Evolutionary conservation across 2,329 filamentous ascomycete species (phyloP).

Genomic region (Zarea fungicola): DNA sequence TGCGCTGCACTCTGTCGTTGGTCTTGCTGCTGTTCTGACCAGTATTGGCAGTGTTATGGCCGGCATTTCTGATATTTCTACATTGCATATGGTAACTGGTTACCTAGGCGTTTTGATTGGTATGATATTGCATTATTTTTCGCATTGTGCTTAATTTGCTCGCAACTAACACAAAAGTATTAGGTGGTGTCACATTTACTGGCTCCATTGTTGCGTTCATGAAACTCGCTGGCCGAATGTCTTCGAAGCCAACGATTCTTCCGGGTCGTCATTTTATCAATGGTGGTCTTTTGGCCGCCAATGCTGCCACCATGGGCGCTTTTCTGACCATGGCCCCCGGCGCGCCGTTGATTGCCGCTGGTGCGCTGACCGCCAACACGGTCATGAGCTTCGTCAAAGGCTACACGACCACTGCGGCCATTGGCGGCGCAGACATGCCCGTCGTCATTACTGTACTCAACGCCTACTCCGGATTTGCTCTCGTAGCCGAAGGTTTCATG

Average conservation of each 20-base stretch:
- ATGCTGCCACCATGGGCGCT: constrained; percentile 76
- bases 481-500: constrained; percentile 91
- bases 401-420: constrained; percentile 80
- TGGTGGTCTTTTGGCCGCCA: constrained; percentile 65
- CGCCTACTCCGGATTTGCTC: constrained; percentile 83
- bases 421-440: constrained; percentile 91
- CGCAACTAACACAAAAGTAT: constrained; percentile 5
- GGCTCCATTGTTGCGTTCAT: constrained; percentile 86
- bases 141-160: background rate
- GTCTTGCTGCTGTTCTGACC: constrained; percentile 80
- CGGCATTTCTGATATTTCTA: constrained; percentile 64
- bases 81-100: constrained; percentile 76
- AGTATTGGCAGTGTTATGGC: constrained; percentile 83
- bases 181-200: constrained; percentile 78
- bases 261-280: constrained; percentile 75
- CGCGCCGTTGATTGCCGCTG: constrained; percentile 71
- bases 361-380: constrained; percentile 71
- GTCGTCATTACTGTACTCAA: constrained; percentile 89
- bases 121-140: constrained; percentile 20
- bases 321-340: constrained; percentile 80
- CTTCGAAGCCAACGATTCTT: constrained; percentile 66
- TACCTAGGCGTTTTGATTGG: constrained; percentile 83
- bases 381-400: constrained; percentile 78
- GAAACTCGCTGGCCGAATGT: constrained; percentile 79
- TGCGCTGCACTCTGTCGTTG: constrained; percentile 83